Base-by-base conservation (phyloP, 2,329 filamentous ascomycete genomes). In the Metarhizium humberi region DNA sequence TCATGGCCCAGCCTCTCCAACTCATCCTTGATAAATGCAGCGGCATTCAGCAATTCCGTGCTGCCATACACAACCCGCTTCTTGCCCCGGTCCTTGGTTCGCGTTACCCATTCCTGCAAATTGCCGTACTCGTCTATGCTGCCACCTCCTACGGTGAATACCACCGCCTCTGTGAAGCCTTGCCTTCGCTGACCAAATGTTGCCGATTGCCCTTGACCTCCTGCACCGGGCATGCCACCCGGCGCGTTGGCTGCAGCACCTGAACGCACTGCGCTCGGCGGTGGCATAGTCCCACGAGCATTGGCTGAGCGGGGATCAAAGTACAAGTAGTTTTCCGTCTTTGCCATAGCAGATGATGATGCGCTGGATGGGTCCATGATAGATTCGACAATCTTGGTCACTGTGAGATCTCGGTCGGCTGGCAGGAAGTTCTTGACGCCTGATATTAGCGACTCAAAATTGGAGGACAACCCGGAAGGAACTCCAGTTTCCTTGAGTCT, bases 51-150 rank as follows among this genome's bases (percentile, higher is more conserved):
- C 68, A 90, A 75, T 68, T 90, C 92, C 14, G 94, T 99, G 66
- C 91, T 95, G 18, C 94, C 94, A 70, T 99, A 99, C 1, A 97
- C 88, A 10, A 99, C 88, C 60, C 91, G 80, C 71, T 89, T 87
- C 69, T 83, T 87, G 25, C 82, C 79, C 8, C 83, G 80, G 55
- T 82, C 80, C 14, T 83, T 83, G 4, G 90, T 91, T 60, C 92
- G 80, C 69, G 83, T 84, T 5, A 92, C 90, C 94, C 94, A 99
- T 67, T 97, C 94, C 68, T 96, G 90, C 68, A 99, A 70, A 71
- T 99, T 99, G 20, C 92, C 92, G 68, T 97, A 99, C 70, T 99
- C 94, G 63, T 99, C 94, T 89, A 99, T 97, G 68, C 91, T 96
- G 46, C 94, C 94, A 50, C 95, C 94, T 4, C 94, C 94, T 3